Conservation (phyloP, 2,329 filamentous ascomycete genomes). For the Pseudocercospora fuligena region DNA sequence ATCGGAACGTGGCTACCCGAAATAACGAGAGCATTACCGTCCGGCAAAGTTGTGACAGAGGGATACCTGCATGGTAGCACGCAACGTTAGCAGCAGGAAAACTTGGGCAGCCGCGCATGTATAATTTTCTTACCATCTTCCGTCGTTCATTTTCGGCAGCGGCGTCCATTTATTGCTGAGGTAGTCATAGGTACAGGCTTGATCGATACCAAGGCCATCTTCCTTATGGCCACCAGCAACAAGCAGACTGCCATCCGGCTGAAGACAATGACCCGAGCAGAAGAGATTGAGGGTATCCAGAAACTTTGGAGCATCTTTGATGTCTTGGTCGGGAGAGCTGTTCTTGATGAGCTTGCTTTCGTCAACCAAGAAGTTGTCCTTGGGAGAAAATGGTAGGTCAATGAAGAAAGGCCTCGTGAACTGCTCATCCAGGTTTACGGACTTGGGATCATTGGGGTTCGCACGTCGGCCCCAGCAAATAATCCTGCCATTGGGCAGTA, state of each 20-base stretch:
- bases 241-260: neutral
- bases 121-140: neutral
- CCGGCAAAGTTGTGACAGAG: neutral
- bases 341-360: neutral
- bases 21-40: neutral
- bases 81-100: neutral
- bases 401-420: neutral
- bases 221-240: neutral
- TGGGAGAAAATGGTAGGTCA: neutral
- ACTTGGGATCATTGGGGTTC: neutral
- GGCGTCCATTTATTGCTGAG: neutral
- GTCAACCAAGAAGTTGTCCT: neutral
- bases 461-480: neutral
- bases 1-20: neutral
- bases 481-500: neutral
- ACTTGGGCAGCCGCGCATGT: neutral
- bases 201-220: neutral
- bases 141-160: neutral
- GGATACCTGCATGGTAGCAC: neutral
- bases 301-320: neutral
- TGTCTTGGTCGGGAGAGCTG: neutral
- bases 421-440: neutral
- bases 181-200: neutral
- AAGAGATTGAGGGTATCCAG: neutral
- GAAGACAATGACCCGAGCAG: slow-evolving; percentile 1